Percentiles rank a stretch among this genome's conserved stretches.
Evolutionary conservation across 257 asterid genomes (phyloP).

Genomic region (Solanum commersonii): DNA sequence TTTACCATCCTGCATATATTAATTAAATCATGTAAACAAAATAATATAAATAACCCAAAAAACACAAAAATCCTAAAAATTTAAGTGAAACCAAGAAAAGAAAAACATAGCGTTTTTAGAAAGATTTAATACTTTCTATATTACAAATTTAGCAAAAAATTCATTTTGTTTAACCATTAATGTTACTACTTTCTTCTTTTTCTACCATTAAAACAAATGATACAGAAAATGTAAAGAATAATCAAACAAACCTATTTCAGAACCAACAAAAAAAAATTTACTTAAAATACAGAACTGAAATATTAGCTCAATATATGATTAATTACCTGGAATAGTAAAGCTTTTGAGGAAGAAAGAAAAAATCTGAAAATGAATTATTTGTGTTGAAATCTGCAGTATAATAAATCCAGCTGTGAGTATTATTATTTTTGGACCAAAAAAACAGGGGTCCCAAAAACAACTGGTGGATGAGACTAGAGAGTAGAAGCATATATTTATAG

Average conservation of each 20-base stretch:
- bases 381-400: neutral
- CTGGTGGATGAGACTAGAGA: neutral
- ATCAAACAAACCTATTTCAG: no score
- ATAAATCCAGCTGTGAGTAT: neutral
- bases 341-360: neutral
- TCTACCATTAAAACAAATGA: no score
- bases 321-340: neutral
- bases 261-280: no score
- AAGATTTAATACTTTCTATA: neutral
- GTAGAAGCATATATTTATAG: neutral
- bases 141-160: neutral
- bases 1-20: slow-evolving; percentile 6
- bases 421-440: neutral
- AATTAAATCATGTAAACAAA: neutral
- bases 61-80: neutral
- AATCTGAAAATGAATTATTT: neutral
- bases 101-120: neutral
- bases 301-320: neutral
- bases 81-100: neutral
- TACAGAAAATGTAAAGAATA: no score
- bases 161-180: neutral
- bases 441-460: neutral
- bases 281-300: no score
- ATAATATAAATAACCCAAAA: neutral
- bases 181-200: neutral